Conservation (phyloP, 169 alveolate species). For the Cryptosporidium bovis region DNA sequence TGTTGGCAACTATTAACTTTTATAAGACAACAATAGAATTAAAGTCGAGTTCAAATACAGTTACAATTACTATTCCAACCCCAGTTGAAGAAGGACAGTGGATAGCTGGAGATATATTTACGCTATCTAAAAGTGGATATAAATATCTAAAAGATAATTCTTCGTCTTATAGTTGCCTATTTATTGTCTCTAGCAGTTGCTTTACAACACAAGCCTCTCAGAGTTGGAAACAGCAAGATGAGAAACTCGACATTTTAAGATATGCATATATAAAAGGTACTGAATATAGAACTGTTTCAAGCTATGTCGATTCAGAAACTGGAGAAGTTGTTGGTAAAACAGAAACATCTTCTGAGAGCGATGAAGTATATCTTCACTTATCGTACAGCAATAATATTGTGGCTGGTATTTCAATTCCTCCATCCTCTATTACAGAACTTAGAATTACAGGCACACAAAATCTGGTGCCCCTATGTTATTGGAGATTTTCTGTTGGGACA, state of each 20-base stretch:
- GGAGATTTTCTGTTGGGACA: slow-evolving; percentile 47
- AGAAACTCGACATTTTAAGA: background rate
- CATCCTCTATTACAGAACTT: background rate
- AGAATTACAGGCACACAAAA: slow-evolving; percentile 8
- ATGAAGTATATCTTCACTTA: slow-evolving; percentile 20
- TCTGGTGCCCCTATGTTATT: slow-evolving; percentile 3
- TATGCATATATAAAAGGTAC: slow-evolving; percentile 9
- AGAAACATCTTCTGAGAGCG: background rate
- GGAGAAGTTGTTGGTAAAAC: background rate
- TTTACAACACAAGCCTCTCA: slow-evolving; percentile 6
- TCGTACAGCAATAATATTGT: slow-evolving; percentile 14
- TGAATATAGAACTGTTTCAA: slow-evolving; percentile 4
- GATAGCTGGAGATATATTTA: slow-evolving; percentile 67
- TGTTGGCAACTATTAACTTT: slow-evolving; percentile 31
- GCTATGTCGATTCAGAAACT: background rate
- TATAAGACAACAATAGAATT: slow-evolving; percentile 11
- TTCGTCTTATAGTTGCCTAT: slow-evolving; percentile 6
- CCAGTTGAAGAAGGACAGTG: slow-evolving; percentile 46
- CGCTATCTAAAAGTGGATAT: slow-evolving; percentile 22
- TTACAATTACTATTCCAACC: slow-evolving; percentile 21
- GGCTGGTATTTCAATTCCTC: background rate
- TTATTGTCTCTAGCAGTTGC: background rate
- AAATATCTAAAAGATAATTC: slow-evolving; percentile 36
- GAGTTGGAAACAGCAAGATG: background rate
- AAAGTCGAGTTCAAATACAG: slow-evolving; percentile 7